Evolutionary conservation across 805 yeast genomes (phyloP).

Genomic region (Ogataea ramenticola): DNA sequence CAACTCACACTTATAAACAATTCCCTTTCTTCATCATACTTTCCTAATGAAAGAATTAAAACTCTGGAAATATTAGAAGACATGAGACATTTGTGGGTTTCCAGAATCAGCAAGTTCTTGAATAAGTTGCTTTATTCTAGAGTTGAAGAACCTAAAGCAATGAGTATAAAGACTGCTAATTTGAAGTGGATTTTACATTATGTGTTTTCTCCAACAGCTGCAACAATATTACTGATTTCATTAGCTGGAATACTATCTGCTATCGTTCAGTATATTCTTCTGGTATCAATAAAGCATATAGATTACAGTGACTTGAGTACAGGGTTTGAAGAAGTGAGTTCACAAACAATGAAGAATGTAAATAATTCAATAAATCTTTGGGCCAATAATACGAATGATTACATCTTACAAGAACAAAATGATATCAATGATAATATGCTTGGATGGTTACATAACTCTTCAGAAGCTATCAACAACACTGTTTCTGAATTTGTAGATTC

Average conservation of each 20-base stretch:
- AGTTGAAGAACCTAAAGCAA: too few species aligned
- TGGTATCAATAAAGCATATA: slow-evolving; percentile 18
- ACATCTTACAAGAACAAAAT: slow-evolving; percentile 40
- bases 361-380: slow-evolving; percentile 34
- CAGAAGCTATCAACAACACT: slow-evolving; percentile 53
- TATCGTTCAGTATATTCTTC: slow-evolving; percentile 43
- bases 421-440: slow-evolving; percentile 57
- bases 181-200: slow-evolving; percentile 42
- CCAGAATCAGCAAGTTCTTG: neutral
- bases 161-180: slow-evolving; percentile 8
- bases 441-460: slow-evolving; percentile 55
- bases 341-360: slow-evolving; percentile 14
- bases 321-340: slow-evolving; percentile 7
- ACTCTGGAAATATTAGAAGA: neutral
- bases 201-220: slow-evolving; percentile 44
- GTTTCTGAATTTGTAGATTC: slow-evolving; percentile 45
- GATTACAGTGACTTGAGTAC: slow-evolving; percentile 6
- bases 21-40: neutral
- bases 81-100: slow-evolving; percentile 13
- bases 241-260: slow-evolving; percentile 50
- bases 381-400: slow-evolving; percentile 50
- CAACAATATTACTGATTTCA: slow-evolving; percentile 44
- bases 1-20: slow-evolving; percentile 7
- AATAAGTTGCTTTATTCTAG: too few species aligned
- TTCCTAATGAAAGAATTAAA: neutral